Conservation (phyloP, 148 eudicot genomes). For the Selenicereus undatus region DNA sequence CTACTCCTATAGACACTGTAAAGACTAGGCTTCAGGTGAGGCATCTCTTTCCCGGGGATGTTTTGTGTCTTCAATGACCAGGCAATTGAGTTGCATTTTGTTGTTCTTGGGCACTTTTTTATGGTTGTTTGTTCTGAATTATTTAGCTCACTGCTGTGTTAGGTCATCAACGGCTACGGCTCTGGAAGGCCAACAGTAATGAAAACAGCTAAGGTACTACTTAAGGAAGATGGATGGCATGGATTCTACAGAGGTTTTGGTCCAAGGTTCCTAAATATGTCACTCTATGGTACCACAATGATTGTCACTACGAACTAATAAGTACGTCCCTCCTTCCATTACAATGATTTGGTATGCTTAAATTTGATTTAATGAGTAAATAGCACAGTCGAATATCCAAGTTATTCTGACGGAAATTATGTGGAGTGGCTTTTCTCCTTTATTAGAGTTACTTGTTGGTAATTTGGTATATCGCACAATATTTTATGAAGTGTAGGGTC, state of each 20-base stretch:
- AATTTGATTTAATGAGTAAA: background rate
- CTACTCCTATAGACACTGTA: conserved; percentile 76
- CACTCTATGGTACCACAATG: conserved; percentile 79
- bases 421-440: background rate
- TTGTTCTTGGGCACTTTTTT: background rate
- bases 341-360: background rate
- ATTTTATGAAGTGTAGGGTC: background rate
- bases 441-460: no score
- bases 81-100: background rate
- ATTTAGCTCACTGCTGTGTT: background rate
- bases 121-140: background rate
- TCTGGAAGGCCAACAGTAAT: conserved; percentile 65
- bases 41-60: background rate
- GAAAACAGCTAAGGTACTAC: conserved; percentile 49
- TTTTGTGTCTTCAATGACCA: background rate
- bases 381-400: background rate
- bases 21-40: conserved; percentile 77
- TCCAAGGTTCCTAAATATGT: conserved; percentile 75
- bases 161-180: conserved; percentile 67
- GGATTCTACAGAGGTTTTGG: conserved; percentile 85
- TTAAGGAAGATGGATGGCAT: conserved; percentile 70
- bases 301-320: conserved; percentile 79
- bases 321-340: conserved; percentile 34
- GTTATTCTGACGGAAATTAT: background rate
- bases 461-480: background rate